Conservation (phyloP, 306 rosid species). For the Rubus parviflorus region DNA sequence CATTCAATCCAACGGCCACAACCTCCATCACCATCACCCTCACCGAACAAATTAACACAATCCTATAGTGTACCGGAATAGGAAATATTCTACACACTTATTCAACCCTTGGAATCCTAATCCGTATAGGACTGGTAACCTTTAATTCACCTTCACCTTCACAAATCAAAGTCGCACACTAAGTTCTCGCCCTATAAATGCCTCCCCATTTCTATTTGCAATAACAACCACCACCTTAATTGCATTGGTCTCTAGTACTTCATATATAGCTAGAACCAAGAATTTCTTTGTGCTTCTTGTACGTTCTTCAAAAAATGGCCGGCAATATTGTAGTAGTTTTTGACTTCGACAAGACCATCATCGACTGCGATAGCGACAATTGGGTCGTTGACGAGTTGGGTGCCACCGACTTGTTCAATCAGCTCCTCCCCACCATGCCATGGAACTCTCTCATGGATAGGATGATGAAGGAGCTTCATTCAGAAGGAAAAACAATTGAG, state of each 20-base stretch:
- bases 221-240: background rate
- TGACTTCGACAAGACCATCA: conserved; percentile 77
- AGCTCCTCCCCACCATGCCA: conserved; percentile 70
- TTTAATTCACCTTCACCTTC: too few relatives aligned
- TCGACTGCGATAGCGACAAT: conserved; percentile 72
- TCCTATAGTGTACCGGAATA: too few relatives aligned
- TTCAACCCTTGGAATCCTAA: conserved; percentile 37
- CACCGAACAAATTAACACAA: too few relatives aligned
- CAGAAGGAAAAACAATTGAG: conserved; percentile 46
- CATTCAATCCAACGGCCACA: conserved; percentile 19
- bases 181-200: conserved; percentile 37
- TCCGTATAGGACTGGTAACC: background rate
- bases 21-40: background rate
- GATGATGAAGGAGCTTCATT: conserved; percentile 70
- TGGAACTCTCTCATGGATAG: conserved; percentile 86
- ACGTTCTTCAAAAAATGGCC: conserved; percentile 31
- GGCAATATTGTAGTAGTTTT: conserved; percentile 50
- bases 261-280: background rate
- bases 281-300: too few relatives aligned
- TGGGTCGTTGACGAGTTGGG: conserved; percentile 74
- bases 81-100: background rate
- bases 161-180: background rate
- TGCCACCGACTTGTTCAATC: conserved; percentile 57
- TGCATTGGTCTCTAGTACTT: too few relatives aligned
- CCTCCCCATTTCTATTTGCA: too few relatives aligned